A percentile compares a stretch with the other conserved stretches of the same genome.
Evolutionary conservation across 2,329 filamentous ascomycete species (phyloP).

Genomic region (Magnaporthales sp.): DNA sequence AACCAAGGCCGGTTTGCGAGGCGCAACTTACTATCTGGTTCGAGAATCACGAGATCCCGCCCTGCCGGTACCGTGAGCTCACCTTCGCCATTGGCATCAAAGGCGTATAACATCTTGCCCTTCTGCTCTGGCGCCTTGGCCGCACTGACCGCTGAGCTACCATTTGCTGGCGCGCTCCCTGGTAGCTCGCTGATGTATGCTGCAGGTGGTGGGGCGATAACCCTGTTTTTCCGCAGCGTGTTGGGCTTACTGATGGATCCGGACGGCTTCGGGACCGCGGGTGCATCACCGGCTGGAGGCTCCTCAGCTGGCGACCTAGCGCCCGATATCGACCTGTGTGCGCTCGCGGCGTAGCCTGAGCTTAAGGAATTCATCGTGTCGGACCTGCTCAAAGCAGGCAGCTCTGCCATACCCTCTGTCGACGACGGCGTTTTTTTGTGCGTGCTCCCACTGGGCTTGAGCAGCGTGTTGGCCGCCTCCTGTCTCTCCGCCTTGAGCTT

Average conservation of each 20-base stretch:
- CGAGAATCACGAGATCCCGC: slow-evolving; percentile 66
- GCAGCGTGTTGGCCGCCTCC: slow-evolving; percentile 58
- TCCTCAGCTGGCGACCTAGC: slow-evolving; percentile 44
- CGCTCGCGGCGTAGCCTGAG: slow-evolving; percentile 77
- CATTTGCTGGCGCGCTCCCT: slow-evolving; percentile 35
- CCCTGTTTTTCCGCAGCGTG: slow-evolving; percentile 51
- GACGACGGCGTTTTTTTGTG: slow-evolving; percentile 13
- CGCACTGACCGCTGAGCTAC: slow-evolving; percentile 17
- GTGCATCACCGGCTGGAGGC: slow-evolving; percentile 29
- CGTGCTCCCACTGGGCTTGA: slow-evolving; percentile 30
- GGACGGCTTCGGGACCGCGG: slow-evolving; percentile 25
- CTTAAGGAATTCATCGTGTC: slow-evolving; percentile 88
- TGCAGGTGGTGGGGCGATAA: slow-evolving; percentile 80
- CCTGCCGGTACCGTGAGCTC: slow-evolving; percentile 77
- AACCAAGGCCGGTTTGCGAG: not conserved
- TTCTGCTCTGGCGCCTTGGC: slow-evolving; percentile 43
- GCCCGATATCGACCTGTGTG: slow-evolving; percentile 66
- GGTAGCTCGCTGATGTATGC: slow-evolving; percentile 67
- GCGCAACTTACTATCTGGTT: slow-evolving; percentile 70
- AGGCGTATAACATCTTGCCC: slow-evolving; percentile 85
- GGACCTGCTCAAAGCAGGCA: slow-evolving; percentile 62
- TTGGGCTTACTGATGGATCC: slow-evolving; percentile 15
- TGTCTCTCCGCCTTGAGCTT: slow-evolving; percentile 84
- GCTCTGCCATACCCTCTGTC: slow-evolving; percentile 46
- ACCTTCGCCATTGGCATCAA: slow-evolving; percentile 71